phyloP scores from a whole-genome alignment of 148 eudicot species.

The Pharnaceum exiguum region DNA sequence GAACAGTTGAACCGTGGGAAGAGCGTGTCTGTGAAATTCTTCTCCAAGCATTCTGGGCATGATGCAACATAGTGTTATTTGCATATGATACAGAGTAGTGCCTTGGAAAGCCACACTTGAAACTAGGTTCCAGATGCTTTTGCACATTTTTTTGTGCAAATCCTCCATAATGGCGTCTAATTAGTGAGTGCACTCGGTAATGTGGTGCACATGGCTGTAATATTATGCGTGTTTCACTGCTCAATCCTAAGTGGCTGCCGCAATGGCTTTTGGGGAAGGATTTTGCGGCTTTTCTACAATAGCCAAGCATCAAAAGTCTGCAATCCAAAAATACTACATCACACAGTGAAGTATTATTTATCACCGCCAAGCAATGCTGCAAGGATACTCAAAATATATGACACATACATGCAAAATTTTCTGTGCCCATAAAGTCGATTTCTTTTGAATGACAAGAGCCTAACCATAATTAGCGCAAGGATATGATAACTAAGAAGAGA shows the following conservation, averaged over 20 bases:
- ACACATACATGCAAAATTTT: too few species aligned
- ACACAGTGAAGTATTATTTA: too few species aligned
- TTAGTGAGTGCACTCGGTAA: slow-evolving; percentile 32
- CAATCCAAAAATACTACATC: slow-evolving; percentile 19
- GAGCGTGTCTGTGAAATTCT: slow-evolving; percentile 33
- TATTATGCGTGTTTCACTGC: slow-evolving; percentile 25
- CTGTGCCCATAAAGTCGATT: too few species aligned
- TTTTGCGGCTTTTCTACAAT: slow-evolving; percentile 37
- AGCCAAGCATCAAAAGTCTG: slow-evolving; percentile 60
- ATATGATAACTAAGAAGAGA: too few species aligned
- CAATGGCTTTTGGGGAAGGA: slow-evolving; percentile 24
- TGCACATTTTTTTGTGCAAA: slow-evolving; percentile 15
- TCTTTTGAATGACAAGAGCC: too few species aligned
- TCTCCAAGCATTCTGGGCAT: slow-evolving; percentile 72
- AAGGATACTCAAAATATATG: too few species aligned
- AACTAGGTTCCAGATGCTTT: slow-evolving; percentile 19
- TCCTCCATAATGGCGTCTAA: slow-evolving; percentile 28
- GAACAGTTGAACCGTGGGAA: slow-evolving; percentile 16
- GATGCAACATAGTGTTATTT: slow-evolving; percentile 33
- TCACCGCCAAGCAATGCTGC: too few species aligned
- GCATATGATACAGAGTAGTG: slow-evolving; percentile 29
- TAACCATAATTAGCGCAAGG: too few species aligned
- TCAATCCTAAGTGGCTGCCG: slow-evolving; percentile 29
- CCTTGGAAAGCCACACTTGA: slow-evolving; percentile 28
- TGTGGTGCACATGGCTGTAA: slow-evolving; percentile 29